Base-by-base conservation (phyloP, 768 basidiomycete genomes). In the Lactarius pseudohatsudake region DNA sequence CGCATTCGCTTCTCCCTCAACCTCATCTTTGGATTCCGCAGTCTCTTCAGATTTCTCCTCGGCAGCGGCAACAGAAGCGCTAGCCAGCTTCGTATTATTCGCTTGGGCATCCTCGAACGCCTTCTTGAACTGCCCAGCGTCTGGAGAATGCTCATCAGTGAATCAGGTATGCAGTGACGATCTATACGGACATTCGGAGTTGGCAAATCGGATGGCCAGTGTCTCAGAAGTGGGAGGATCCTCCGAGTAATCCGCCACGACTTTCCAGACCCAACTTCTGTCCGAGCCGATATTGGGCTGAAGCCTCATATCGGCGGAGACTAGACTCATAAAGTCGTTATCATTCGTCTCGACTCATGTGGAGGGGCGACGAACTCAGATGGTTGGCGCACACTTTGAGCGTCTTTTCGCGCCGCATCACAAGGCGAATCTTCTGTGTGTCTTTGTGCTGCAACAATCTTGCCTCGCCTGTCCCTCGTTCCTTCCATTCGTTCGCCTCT, bases 401-500 rank as follows among this genome's bases (percentile, higher is more conserved):
- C 57, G 97, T 99, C 88, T 98, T 98, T 85, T 99, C 97, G 79
- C 97, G 92, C 81, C 96, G 85, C 97, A 99, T 99, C 77, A 99
- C 94, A 69, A 99, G 86, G 69, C 97, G 86, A 74, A 96, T 84
- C 79, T 96, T 98, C 82, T 90, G 88, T 59, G 89, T 90, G 75
- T 87, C 86, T 78, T 90, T 94, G 83, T 97, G 92, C 72, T 86
- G 81, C 70, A 99, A 87, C 64, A 99, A 84, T 76, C 94, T 90
- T 71, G 94, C 95, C 77, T 96, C 94, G 56, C 96, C 96, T 18
- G 96, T 98, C 47, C 96, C 96, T 40, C 97, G 81, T 80, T 99
- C 97, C 78, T 99, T 99, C 97, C 97, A 99, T 79, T 98, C 96
- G 60, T 86, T 81, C 59, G 86, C 81, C 40, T 74, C 77, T 66